These are phyloP conservation scores for Flaveria robusta DNA, from an alignment of 129 eudicot species.

Conservation along the genomic window DNA sequence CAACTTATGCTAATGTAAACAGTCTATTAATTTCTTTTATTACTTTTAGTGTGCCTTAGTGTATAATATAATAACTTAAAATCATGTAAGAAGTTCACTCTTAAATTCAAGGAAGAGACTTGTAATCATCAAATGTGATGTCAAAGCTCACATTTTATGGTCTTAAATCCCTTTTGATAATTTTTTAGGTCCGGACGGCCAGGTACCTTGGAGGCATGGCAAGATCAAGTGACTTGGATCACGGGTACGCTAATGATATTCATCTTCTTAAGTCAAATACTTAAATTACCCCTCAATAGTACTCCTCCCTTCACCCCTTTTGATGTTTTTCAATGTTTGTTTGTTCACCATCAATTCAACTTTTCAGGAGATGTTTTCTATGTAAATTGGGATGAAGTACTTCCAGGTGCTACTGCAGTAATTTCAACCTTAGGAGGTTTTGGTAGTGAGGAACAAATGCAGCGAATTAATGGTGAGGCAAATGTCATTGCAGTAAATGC, in stretches of 20 bases:
- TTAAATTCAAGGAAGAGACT: neutral
- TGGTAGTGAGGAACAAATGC: conserved; percentile 98
- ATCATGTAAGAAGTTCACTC: too few species aligned
- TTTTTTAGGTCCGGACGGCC: conserved; percentile 86
- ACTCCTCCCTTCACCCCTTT: neutral
- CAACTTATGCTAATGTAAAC: neutral
- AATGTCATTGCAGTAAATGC: conserved; percentile 80
- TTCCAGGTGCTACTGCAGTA: conserved; percentile 90
- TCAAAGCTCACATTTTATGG: neutral
- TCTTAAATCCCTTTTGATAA: conserved; percentile 5
- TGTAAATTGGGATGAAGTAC: conserved; percentile 96
- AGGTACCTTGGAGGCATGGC: conserved; percentile 66
- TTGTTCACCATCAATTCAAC: neutral
- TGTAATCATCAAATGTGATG: neutral
- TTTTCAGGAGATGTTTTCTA: conserved; percentile 92
- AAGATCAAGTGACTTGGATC: conserved; percentile 92
- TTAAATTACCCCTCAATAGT: conserved; percentile 18
- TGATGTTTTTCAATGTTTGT: neutral
- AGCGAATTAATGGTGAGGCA: conserved; percentile 95
- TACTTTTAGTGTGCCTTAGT: too few species aligned
- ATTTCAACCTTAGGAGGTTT: conserved; percentile 96
- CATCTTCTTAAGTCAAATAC: conserved; percentile 14
- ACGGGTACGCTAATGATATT: conserved; percentile 58
- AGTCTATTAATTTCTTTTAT: too few species aligned
- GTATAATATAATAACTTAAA: too few species aligned